These are phyloP conservation scores for Torulaspora indica DNA, from an alignment of 805 yeast species.

Conservation along the genomic window DNA sequence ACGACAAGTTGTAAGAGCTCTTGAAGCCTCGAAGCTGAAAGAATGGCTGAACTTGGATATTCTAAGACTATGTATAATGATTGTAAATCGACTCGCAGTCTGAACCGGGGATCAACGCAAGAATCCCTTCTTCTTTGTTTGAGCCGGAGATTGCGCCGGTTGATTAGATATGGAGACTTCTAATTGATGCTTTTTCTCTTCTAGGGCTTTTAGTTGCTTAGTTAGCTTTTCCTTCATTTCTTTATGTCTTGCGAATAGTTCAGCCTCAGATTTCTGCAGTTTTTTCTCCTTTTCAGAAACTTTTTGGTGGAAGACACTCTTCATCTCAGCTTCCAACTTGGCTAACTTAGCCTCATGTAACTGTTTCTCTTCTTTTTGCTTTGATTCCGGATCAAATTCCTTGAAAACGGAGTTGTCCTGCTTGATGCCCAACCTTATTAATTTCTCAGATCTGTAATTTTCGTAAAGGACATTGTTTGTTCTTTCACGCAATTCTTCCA, in stretches of 20 bases:
- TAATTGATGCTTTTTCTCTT: conserved; percentile 81
- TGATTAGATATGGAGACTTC: conserved; percentile 42
- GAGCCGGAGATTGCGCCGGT: conserved; percentile 46
- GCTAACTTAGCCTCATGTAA: conserved; percentile 91
- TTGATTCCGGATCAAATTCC: conserved; percentile 87
- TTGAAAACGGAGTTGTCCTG: conserved; percentile 92
- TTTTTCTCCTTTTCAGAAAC: conserved; percentile 96
- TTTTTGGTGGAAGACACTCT: conserved; percentile 91
- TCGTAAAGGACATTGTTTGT: conserved; percentile 78
- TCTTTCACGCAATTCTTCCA: conserved; percentile 89
- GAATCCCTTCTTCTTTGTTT: conserved; percentile 75
- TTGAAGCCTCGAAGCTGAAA: too few species aligned
- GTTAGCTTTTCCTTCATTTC: conserved; percentile 94
- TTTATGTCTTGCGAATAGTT: conserved; percentile 88
- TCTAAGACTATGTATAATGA: neutral
- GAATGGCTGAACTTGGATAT: too few species aligned
- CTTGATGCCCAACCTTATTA: conserved; percentile 74
- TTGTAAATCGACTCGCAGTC: neutral
- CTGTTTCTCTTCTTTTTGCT: conserved; percentile 89
- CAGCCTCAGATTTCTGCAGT: conserved; percentile 94
- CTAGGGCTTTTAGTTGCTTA: conserved; percentile 82
- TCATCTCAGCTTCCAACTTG: conserved; percentile 95
- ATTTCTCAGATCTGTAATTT: conserved; percentile 80
- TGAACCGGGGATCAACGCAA: conserved; percentile 44
- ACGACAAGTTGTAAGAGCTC: neutral